Evolutionary conservation across 2,329 filamentous ascomycete species (phyloP).

Genomic region (Xylariales sp.): DNA sequence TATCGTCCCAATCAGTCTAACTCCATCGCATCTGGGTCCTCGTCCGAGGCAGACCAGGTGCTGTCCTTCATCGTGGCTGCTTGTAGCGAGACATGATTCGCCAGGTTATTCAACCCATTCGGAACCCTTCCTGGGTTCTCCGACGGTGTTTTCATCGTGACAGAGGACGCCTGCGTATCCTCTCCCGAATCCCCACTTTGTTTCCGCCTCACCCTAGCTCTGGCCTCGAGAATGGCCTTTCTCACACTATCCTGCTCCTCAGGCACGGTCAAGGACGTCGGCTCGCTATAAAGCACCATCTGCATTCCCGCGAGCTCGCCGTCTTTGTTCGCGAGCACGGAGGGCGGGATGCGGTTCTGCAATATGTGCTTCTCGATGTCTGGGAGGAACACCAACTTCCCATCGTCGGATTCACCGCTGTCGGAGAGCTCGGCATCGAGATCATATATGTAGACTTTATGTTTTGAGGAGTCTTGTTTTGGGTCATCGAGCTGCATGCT

Average conservation of each 20-base stretch:
- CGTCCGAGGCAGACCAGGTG: slow-evolving; percentile 14
- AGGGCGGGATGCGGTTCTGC: slow-evolving; percentile 63
- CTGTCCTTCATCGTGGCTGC: background rate
- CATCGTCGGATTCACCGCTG: slow-evolving; percentile 41
- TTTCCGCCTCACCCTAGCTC: slow-evolving; percentile 60
- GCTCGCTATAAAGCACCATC: slow-evolving; percentile 81
- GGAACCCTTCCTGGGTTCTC: slow-evolving; percentile 2
- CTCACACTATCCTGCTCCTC: slow-evolving; percentile 72
- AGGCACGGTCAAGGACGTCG: slow-evolving; percentile 69
- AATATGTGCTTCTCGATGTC: slow-evolving; percentile 80
- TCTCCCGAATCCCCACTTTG: slow-evolving; percentile 39
- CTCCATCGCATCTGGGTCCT: slow-evolving; percentile 64
- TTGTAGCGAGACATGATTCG: slow-evolving; percentile 10
- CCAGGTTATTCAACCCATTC: slow-evolving; percentile 11
- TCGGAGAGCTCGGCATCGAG: slow-evolving; percentile 82
- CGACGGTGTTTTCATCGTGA: no score
- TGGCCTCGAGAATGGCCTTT: slow-evolving; percentile 77
- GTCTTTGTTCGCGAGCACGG: slow-evolving; percentile 55
- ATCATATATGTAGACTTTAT: slow-evolving; percentile 88
- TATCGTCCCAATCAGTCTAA: no score
- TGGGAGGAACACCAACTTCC: slow-evolving; percentile 71
- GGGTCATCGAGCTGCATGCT: slow-evolving; percentile 82
- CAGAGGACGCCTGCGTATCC: no score
- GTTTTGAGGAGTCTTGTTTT: no score
- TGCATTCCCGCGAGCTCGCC: slow-evolving; percentile 58